phyloP scores from a whole-genome alignment of 2,329 filamentous ascomycete genomes.

The Epicoccum nigrum region DNA sequence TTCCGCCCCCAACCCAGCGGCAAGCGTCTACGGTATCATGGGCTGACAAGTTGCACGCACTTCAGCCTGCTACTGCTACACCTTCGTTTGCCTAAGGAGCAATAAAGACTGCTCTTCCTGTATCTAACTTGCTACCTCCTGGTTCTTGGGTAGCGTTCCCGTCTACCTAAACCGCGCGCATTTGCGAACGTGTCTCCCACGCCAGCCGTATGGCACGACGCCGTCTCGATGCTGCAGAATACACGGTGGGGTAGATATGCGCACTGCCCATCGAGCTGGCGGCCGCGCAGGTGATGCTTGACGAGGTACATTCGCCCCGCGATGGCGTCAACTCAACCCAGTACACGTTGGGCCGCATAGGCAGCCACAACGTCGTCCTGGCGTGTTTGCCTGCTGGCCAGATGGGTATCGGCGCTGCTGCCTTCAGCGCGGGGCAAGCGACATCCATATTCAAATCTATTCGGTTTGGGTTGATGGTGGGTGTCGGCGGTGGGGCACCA shows the following conservation, averaged over 20 bases:
- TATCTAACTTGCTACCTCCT: too few relatives aligned
- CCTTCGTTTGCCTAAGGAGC: too few relatives aligned
- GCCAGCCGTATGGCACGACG: neutral
- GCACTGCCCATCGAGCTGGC: constrained; percentile 42
- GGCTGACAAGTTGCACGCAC: too few relatives aligned
- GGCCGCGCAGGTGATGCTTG: constrained; percentile 27
- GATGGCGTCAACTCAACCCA: constrained; percentile 28
- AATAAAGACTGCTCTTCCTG: too few relatives aligned
- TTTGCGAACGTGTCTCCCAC: too few relatives aligned
- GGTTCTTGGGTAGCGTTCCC: too few relatives aligned
- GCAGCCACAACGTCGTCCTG: constrained; percentile 44
- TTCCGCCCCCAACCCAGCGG: neutral
- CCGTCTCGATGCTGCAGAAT: constrained; percentile 14
- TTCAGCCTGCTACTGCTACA: too few relatives aligned
- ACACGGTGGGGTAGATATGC: constrained; percentile 45
- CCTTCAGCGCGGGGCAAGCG: constrained; percentile 17
- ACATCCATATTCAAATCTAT: neutral
- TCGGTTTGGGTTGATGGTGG: neutral
- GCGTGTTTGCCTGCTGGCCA: constrained; percentile 38
- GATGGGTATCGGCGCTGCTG: constrained; percentile 41
- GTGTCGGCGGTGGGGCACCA: neutral
- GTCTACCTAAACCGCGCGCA: too few relatives aligned
- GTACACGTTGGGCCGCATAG: constrained; percentile 31
- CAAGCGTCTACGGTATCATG: too few relatives aligned
- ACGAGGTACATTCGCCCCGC: constrained; percentile 25